Evolutionary conservation across 2,329 filamentous ascomycete species (phyloP).

Genomic region (Fusarium sp.): DNA sequence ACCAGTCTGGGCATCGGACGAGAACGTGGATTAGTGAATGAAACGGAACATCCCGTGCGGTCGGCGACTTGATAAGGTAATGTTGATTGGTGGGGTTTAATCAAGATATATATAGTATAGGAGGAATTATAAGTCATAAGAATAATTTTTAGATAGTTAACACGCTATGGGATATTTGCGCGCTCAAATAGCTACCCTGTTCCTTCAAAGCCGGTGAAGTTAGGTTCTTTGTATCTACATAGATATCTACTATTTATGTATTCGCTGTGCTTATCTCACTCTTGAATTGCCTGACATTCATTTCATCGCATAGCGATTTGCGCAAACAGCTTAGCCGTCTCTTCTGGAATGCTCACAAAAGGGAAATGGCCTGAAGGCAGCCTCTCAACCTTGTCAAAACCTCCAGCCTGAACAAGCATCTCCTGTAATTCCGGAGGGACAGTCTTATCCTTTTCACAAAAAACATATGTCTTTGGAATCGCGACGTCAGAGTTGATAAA

Average conservation of each 20-base stretch:
- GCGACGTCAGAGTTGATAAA: conserved; percentile 6
- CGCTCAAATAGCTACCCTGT: too few relatives aligned
- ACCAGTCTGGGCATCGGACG: neutral
- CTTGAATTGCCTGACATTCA: rapidly evolving
- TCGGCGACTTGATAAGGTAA: neutral
- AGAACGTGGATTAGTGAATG: neutral
- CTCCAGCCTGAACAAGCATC: neutral
- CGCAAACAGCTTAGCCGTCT: neutral
- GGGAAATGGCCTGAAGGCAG: neutral
- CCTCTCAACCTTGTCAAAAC: neutral
- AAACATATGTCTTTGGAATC: neutral
- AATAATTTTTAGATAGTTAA: too few relatives aligned
- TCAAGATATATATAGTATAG: too few relatives aligned
- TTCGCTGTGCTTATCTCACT: too few relatives aligned
- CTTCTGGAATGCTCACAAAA: neutral
- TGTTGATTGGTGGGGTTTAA: too few relatives aligned
- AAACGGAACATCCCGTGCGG: neutral
- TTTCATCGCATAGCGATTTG: conserved; percentile 9
- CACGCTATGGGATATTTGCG: too few relatives aligned
- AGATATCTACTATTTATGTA: too few relatives aligned
- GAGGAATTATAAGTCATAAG: too few relatives aligned
- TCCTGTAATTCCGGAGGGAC: neutral
- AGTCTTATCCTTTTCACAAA: neutral
- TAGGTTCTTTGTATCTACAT: too few relatives aligned
- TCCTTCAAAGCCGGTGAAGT: too few relatives aligned